phyloP scores from a whole-genome alignment of 139 green algal genomes.

The Zygnema cylindricum region DNA sequence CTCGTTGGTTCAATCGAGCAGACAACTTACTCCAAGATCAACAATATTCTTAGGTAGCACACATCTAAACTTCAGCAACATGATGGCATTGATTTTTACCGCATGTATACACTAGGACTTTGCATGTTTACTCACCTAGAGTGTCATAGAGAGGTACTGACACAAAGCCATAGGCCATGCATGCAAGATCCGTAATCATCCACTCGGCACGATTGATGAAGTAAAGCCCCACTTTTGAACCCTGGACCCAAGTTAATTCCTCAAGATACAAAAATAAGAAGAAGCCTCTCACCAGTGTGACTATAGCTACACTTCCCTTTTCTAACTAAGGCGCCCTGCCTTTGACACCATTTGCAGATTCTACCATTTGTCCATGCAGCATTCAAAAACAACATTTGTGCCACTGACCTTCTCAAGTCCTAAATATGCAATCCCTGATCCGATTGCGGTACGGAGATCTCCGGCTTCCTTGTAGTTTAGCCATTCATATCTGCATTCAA shows the following conservation, averaged over 20 bases:
- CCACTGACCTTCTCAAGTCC: conserved; percentile 70
- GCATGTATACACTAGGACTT: too few species aligned
- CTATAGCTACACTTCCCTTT: too few species aligned
- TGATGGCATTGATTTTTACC: too few species aligned
- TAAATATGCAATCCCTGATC: conserved; percentile 85
- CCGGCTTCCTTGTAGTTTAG: conserved; percentile 73
- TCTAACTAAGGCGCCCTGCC: too few species aligned
- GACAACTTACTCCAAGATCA: too few species aligned
- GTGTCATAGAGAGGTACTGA: conserved; percentile 97
- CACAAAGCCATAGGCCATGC: conserved; percentile 85
- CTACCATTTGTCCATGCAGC: not conserved
- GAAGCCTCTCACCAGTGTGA: conserved; percentile 15
- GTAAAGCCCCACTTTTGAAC: conserved; percentile 83
- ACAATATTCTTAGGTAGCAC: too few species aligned
- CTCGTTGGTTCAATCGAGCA: too few species aligned
- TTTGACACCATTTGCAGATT: too few species aligned
- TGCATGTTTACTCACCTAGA: conserved; percentile 64
- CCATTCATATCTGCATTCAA: conserved; percentile 72
- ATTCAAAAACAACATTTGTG: not conserved
- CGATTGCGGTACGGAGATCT: conserved; percentile 81
- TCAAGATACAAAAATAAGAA: conserved; percentile 15
- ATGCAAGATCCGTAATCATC: conserved; percentile 85
- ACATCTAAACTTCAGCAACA: too few species aligned
- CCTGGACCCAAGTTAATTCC: conserved; percentile 13
- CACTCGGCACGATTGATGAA: conserved; percentile 90